phyloP scores from a whole-genome alignment of 1,284 basidiomycete species.

The Ustilago esculenta region DNA sequence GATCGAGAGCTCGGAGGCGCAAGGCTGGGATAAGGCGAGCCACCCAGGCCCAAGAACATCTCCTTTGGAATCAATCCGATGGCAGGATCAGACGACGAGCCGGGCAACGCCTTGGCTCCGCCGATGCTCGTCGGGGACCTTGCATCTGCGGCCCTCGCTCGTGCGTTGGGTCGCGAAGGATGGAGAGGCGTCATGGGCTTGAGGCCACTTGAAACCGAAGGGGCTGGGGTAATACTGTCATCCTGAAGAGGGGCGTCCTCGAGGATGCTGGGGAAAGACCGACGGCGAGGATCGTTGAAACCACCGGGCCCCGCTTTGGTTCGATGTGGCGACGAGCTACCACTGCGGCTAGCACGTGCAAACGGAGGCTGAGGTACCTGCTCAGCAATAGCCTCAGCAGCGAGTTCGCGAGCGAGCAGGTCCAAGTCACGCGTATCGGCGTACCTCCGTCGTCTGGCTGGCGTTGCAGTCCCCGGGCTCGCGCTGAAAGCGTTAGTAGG shows the following conservation, averaged over 20 bases:
- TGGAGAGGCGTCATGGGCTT: constrained; percentile 35
- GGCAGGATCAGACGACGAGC: constrained; percentile 16
- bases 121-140: background rate
- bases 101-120: background rate
- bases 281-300: constrained; percentile 37
- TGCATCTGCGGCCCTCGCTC: constrained; percentile 1
- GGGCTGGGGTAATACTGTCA: constrained; percentile 12
- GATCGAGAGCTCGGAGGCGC: constrained; percentile 9
- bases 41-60: constrained; percentile 56
- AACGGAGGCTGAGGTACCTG: constrained; percentile 40
- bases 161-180: constrained; percentile 1
- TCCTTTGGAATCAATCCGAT: constrained; percentile 35
- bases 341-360: constrained; percentile 40
- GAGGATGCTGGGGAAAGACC: constrained; percentile 47
- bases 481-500: constrained; percentile 6
- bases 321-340: constrained; percentile 40
- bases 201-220: constrained; percentile 10
- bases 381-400: constrained; percentile 52
- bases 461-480: constrained; percentile 27
- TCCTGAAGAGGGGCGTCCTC: constrained; percentile 40
- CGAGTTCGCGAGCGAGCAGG: constrained; percentile 52
- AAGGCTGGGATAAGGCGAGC: constrained; percentile 50
- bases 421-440: constrained; percentile 56
- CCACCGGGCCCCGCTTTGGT: constrained; percentile 15
- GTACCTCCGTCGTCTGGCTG: constrained; percentile 43